Conservation (phyloP, 2,329 filamentous ascomycete species). For the Cladobotryum protrusum region DNA sequence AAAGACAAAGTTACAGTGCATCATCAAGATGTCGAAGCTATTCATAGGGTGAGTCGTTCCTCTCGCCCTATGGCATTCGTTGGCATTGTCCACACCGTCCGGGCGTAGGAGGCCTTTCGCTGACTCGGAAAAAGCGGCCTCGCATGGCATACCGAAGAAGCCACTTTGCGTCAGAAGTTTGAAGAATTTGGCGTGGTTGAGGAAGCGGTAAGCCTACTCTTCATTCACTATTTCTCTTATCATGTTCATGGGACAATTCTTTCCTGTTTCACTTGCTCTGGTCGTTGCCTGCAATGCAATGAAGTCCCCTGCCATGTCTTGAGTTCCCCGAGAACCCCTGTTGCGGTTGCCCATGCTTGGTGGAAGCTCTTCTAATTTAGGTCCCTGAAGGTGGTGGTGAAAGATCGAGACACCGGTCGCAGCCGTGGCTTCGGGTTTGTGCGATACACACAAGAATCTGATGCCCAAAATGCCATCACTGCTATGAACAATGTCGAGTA, state of each 20-base stretch:
- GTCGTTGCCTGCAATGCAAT: slow-evolving; percentile 1
- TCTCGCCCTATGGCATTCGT: neutral
- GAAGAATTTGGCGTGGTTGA: slow-evolving; percentile 85
- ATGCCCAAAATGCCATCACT: slow-evolving; percentile 70
- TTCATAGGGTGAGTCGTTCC: slow-evolving; percentile 73
- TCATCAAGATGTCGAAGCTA: slow-evolving; percentile 72
- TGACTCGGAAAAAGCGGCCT: slow-evolving; percentile 62
- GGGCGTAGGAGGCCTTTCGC: slow-evolving; percentile 9
- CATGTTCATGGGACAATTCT: neutral
- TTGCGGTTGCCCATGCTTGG: slow-evolving; percentile 5
- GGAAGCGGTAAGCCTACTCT: slow-evolving; percentile 72
- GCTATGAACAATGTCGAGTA: slow-evolving; percentile 89
- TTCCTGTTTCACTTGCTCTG: slow-evolving; percentile 4
- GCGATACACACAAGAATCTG: slow-evolving; percentile 69
- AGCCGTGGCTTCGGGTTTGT: slow-evolving; percentile 98
- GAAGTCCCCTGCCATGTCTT: neutral
- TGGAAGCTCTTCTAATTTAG: slow-evolving; percentile 17
- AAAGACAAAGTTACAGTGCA: slow-evolving; percentile 7
- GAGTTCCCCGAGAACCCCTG: slow-evolving; percentile 1
- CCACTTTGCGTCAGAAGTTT: slow-evolving; percentile 81
- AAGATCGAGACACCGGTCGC: slow-evolving; percentile 92
- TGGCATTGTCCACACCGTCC: neutral
- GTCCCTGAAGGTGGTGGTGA: slow-evolving; percentile 75
- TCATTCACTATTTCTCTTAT: neutral
- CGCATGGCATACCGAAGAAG: slow-evolving; percentile 95